phyloP scores from a whole-genome alignment of 1,284 basidiomycete genomes.

The Cutaneotrichosporon curvatum region DNA sequence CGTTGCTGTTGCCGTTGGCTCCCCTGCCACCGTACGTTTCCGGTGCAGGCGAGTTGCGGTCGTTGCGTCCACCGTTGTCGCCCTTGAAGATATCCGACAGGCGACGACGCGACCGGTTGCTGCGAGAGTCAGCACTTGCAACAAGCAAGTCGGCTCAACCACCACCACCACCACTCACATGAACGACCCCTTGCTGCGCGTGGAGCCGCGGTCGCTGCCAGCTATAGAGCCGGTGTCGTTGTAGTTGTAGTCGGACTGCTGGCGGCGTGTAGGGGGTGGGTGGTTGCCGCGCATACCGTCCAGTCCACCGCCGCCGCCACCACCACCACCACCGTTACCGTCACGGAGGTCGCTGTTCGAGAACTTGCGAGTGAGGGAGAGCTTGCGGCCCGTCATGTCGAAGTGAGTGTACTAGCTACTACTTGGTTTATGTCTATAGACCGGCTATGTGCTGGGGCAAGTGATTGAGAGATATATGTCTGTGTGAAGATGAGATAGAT shows the following conservation, averaged over 20 bases:
- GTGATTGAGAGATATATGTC: too few relatives aligned
- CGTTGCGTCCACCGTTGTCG: background rate
- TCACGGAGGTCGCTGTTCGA: slow-evolving; percentile 5
- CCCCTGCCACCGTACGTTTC: too few relatives aligned
- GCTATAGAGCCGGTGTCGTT: background rate
- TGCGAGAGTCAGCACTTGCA: slow-evolving; percentile 1
- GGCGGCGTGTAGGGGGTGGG: background rate
- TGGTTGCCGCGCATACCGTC: slow-evolving; percentile 2
- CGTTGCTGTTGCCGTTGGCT: too few relatives aligned
- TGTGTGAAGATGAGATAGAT: too few relatives aligned
- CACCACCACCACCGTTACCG: too few relatives aligned
- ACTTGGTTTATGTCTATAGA: background rate
- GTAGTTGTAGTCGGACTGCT: too few relatives aligned
- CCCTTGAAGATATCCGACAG: slow-evolving; percentile 35
- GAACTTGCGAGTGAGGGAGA: background rate
- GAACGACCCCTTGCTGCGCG: slow-evolving; percentile 3
- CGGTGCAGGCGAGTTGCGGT: background rate
- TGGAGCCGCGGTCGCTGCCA: background rate
- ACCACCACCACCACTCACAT: background rate
- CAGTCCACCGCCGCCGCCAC: too few relatives aligned
- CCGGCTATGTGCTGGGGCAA: background rate
- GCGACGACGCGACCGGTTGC: slow-evolving; percentile 29
- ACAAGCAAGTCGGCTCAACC: too few relatives aligned
- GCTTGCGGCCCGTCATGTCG: slow-evolving; percentile 2
- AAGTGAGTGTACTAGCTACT: background rate